A percentile compares a stretch with the other conserved stretches of the same genome.
phyloP scores from a whole-genome alignment of 257 asterid genomes.

The Solanum megistacrolobum region DNA sequence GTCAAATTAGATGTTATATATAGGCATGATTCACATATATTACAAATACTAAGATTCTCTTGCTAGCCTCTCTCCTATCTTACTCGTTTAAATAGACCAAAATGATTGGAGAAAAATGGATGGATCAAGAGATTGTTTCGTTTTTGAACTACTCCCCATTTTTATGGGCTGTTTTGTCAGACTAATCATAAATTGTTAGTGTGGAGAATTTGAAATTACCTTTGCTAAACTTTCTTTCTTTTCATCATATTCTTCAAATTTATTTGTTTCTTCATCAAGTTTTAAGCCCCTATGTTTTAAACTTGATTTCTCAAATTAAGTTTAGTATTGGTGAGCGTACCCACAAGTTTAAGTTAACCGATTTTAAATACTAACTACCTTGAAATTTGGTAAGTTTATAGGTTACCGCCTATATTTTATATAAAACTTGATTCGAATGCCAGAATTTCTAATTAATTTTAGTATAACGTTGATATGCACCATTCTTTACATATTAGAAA shows the following conservation, averaged over 20 bases:
- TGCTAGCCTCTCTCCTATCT: background rate
- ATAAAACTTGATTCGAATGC: background rate
- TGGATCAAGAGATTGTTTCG: too few relatives aligned
- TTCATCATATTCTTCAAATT: background rate
- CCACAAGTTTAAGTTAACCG: background rate
- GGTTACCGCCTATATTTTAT: background rate
- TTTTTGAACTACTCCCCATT: background rate
- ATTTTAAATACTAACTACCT: background rate
- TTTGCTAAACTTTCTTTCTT: background rate
- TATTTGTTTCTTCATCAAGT: too few relatives aligned
- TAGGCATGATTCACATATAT: background rate
- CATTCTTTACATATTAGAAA: background rate
- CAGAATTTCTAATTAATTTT: background rate
- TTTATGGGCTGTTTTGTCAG: background rate
- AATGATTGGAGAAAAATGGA: background rate
- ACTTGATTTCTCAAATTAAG: background rate
- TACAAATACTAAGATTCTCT: too few relatives aligned
- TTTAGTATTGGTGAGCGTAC: background rate
- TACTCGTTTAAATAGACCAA: too few relatives aligned
- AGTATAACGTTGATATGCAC: background rate
- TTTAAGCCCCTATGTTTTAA: background rate
- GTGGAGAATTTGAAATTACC: background rate
- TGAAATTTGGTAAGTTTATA: background rate
- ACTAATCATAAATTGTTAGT: too few relatives aligned
- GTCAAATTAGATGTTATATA: background rate